Percentiles rank a stretch among this genome's conserved stretches.
Evolutionary conservation across 1,139 yeast species (phyloP).

Genomic region (Yamadazyma aaseri): DNA sequence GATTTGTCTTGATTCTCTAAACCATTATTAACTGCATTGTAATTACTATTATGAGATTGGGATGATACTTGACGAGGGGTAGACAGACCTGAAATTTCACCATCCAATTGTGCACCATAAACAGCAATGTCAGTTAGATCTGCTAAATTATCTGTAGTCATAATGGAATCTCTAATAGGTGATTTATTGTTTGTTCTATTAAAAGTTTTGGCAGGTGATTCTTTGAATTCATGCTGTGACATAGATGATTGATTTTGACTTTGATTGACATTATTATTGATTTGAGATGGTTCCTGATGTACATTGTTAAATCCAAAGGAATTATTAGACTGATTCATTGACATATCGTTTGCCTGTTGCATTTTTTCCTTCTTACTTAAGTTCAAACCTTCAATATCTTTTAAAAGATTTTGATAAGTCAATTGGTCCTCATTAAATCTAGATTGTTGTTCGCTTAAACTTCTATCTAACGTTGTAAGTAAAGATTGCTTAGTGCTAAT

Average conservation of each 20-base stretch:
- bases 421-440: constrained; percentile 13
- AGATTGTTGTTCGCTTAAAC: constrained; percentile 16
- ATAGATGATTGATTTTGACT: not conserved
- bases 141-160: constrained; percentile 30
- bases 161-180: constrained; percentile 13
- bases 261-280: constrained; percentile 1
- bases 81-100: constrained; percentile 18
- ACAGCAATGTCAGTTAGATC: constrained; percentile 48
- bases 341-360: not conserved
- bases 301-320: not conserved
- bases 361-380: constrained; percentile 17
- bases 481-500: constrained; percentile 17
- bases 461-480: constrained; percentile 16
- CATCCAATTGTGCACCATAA: constrained; percentile 36
- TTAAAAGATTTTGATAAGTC: constrained; percentile 14
- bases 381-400: constrained; percentile 30
- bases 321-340: constrained; percentile 1
- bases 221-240: not conserved
- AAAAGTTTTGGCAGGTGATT: not conserved
- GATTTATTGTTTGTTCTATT: constrained; percentile 7
- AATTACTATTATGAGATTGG: not conserved
- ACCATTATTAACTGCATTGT: not conserved
- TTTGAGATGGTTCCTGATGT: not conserved
- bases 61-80: constrained; percentile 8
- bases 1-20: not conserved